Base-by-base conservation (phyloP, 2,329 filamentous ascomycete species). In the Botryotinia narcissicola region DNA sequence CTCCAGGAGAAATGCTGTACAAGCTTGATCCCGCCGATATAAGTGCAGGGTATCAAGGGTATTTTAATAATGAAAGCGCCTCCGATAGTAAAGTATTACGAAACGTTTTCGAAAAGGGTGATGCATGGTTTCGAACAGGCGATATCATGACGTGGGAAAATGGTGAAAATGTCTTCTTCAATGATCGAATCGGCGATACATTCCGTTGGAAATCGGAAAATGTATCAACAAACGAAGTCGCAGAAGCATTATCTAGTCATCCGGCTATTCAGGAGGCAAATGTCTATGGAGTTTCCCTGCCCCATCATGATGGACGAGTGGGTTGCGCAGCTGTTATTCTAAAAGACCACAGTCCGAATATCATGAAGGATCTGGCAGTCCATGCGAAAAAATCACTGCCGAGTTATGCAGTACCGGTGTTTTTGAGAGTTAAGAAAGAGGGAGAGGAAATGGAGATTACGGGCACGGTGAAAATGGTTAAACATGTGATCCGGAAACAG, bases 381-480 rank as follows among this genome's bases (percentile, higher is more conserved):
- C 90, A 94, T 78, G 87, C 87, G 0, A 80, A 84, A 22, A 81
- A 82, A 10, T 84, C 84, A 10, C 84, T 97, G 40, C 94, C 94
- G 0, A 87, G 86, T 67, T 97, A 92, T 79, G 93, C 94, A 0
- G 87, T 91, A 7, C 94, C 94, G 0, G 78, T 96, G 0, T 97
- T 97, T 82, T 81, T 97, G 66, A 86, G 94, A 20, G 82, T 94
- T 9, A 87, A 91, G 12, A 85, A 83, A 40, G 82, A 83, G 8
- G 66, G 66, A 1, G 54, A 25, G 40, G 82, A 83, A 4, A 86
- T 89, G 76, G 89, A 92, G 78, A 86, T 89, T 1, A 97, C 94
- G 7, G 93, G 94, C 0, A 97, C 94, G 66, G 92, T 94, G 79
- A 97, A 97, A 85, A 93, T 97, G 84, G 92, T 95, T 83, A 97